phyloP scores from a whole-genome alignment of 1,284 basidiomycete genomes.

The Cerrena zonata region DNA sequence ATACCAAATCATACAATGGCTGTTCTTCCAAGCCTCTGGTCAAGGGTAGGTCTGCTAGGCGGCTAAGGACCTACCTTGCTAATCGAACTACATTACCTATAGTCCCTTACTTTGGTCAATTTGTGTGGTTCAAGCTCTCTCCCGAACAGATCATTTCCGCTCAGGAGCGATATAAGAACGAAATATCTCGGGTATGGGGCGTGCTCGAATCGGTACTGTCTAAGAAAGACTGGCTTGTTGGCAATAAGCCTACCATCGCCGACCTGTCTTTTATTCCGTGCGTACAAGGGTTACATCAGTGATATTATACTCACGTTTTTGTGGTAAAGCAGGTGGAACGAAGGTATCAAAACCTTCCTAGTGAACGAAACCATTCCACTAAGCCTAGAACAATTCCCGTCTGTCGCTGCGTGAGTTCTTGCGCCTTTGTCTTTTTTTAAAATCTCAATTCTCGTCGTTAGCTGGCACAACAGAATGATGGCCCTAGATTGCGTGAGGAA shows the following conservation, averaged over 20 bases:
- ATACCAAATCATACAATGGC: too few species aligned
- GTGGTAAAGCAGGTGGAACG: too few species aligned
- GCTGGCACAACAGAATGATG: too few species aligned
- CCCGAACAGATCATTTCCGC: constrained; percentile 20
- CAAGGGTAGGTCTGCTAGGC: constrained; percentile 15
- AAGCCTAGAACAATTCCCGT: too few species aligned
- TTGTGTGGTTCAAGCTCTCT: constrained; percentile 20
- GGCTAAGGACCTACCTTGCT: not conserved
- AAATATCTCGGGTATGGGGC: constrained; percentile 24
- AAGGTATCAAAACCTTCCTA: too few species aligned
- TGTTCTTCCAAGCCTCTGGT: constrained; percentile 23
- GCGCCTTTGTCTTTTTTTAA: too few species aligned
- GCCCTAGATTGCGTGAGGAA: too few species aligned
- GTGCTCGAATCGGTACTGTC: constrained; percentile 23
- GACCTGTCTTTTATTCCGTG: constrained; percentile 12
- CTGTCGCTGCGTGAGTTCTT: too few species aligned
- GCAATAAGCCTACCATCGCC: constrained; percentile 11
- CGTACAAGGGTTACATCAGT: too few species aligned
- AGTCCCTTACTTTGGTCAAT: constrained; percentile 16
- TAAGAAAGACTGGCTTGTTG: constrained; percentile 15
- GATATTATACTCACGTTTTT: too few species aligned
- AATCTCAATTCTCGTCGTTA: too few species aligned
- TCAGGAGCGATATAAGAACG: constrained; percentile 25
- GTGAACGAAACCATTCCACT: too few species aligned
- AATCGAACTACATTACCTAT: not conserved